Base-by-base conservation (phyloP, 805 yeast genomes). In the Cyberlindnera samutprakarnensis region DNA sequence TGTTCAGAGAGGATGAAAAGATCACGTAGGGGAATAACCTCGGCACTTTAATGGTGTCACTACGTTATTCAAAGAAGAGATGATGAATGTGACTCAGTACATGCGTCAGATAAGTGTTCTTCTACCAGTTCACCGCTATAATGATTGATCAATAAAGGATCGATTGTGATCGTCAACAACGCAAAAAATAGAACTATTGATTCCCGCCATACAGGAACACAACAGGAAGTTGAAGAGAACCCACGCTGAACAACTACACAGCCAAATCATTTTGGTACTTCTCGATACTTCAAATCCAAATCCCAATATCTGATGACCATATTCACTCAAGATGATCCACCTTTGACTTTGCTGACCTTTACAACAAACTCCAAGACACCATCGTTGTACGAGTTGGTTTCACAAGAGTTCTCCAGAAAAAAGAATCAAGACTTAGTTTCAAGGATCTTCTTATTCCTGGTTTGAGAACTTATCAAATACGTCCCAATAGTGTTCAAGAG, bases 111-210 rank as follows among this genome's bases (percentile, higher is more conserved):
- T 8, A 18, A 25, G 27, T 15, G 13, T 14, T 25, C 7, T 23
- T 11, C 25, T 10, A 23, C 25, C n/a, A n/a, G n/a, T n/a, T n/a
- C 11, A 10, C n/a, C 7, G 25, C 14, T 7, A 23, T 23, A 11
- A 25, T 25, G 27, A 15, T 14, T 14, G 27, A 25, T 14, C 27
- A 25, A n/a, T n/a, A n/a, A n/a, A n/a, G n/a, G n/a, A n/a, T n/a
- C n/a, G n/a, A 25, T 12, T 7, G 7, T 16, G 12, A 7, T 14
- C 11, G 17, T 14, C 12, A 14, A 25, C 14, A 7, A 7, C 7
- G 27, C 17, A 9, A 10, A 25, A 14, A 6, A 14, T 9, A 7
- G 18, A 18, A 14, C 11, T 15, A 7, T 12, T 14, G 17, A n/a
- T n/a, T n/a, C n/a, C n/a, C n/a, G n/a, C n/a, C n/a, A n/a, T n/a